Conservation (phyloP, 2,329 filamentous ascomycete species). For the Fusarium compactum region DNA sequence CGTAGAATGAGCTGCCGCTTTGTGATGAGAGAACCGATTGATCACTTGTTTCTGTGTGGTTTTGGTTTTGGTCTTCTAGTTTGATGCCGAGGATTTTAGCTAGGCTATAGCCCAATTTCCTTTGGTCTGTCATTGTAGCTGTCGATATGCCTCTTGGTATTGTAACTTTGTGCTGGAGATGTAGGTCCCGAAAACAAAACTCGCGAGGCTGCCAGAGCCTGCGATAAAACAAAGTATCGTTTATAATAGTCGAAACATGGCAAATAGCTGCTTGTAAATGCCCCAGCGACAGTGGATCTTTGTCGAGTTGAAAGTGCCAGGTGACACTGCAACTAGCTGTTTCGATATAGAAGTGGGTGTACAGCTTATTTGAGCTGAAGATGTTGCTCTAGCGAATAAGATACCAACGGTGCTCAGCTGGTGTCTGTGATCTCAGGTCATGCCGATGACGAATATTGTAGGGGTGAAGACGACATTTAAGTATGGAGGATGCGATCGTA, state of each 20-base stretch:
- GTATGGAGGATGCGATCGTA: neutral
- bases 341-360: constrained; percentile 23
- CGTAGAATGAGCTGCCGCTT: constrained; percentile 82
- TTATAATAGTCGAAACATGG: neutral
- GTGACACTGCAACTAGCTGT: constrained; percentile 7
- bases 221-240: neutral
- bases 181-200: neutral
- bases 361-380: constrained; percentile 8
- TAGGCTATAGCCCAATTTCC: constrained; percentile 75
- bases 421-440: constrained; percentile 29
- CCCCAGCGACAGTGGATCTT: neutral
- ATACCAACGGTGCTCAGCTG: constrained; percentile 9
- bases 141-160: neutral
- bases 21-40: constrained; percentile 82
- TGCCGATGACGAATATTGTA: constrained; percentile 46
- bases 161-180: neutral
- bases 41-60: constrained; percentile 73
- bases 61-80: constrained; percentile 67
- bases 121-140: constrained; percentile 34
- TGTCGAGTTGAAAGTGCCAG: constrained; percentile 17
- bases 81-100: constrained; percentile 88
- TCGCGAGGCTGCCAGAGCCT: no score
- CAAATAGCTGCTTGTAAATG: neutral
- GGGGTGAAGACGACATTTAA: constrained; percentile 44
- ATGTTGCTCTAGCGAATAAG: constrained; percentile 31